These are phyloP conservation scores for Dalbergia cochinchinensis DNA, from an alignment of 306 rosid species.

Conservation along the genomic window DNA sequence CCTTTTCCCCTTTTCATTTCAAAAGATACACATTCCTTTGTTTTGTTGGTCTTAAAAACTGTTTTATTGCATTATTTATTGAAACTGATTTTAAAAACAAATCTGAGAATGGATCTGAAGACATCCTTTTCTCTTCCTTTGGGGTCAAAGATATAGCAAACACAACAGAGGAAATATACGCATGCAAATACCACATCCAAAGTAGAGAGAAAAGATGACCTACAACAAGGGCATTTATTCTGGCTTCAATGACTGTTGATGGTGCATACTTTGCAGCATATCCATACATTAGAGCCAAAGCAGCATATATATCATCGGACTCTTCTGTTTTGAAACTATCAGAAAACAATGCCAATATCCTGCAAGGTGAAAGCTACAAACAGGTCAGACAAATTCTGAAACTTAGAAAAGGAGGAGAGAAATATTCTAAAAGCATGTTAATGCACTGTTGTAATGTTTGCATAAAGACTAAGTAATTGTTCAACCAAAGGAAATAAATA, in stretches of 20 bases:
- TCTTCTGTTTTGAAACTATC: constrained; percentile 84
- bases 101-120: constrained; percentile 6
- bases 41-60: constrained; percentile 30
- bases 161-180: constrained; percentile 31
- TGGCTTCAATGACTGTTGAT: constrained; percentile 95
- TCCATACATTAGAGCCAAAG: constrained; percentile 97
- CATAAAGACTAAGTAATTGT: constrained; percentile 30
- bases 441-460: constrained; percentile 31
- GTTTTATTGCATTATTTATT: not conserved
- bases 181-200: constrained; percentile 10
- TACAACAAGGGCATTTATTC: constrained; percentile 97
- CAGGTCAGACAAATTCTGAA: constrained; percentile 40
- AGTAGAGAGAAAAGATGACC: constrained; percentile 59
- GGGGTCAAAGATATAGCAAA: constrained; percentile 26
- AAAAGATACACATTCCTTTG: constrained; percentile 2
- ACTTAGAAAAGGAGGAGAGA: constrained; percentile 32
- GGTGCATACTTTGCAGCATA: constrained; percentile 99
- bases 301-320: constrained; percentile 97
- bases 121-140: constrained; percentile 8
- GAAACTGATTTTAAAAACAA: constrained; percentile 18
- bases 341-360: constrained; percentile 88
- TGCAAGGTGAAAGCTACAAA: constrained; percentile 58
- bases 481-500: constrained; percentile 34
- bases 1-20: not conserved
- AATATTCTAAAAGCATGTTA: constrained; percentile 10